A percentile compares a stretch with the other conserved stretches of the same genome.
These are phyloP conservation scores for Pulveroboletus sp. DNA, from an alignment of 768 basidiomycete species.

Conservation along the genomic window DNA sequence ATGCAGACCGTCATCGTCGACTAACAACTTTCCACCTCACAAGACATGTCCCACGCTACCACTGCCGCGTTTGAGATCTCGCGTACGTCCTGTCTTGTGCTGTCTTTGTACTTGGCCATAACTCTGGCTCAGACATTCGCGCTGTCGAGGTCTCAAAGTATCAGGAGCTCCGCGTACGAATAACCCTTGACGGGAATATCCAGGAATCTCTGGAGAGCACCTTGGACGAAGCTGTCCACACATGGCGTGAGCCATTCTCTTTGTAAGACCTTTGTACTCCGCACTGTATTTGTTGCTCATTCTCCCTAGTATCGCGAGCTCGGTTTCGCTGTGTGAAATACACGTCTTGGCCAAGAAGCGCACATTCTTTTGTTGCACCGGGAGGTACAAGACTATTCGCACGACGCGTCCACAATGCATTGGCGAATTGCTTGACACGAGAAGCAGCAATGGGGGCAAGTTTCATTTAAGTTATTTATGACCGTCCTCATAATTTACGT, in stretches of 20 bases:
- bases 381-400: constrained; percentile 25
- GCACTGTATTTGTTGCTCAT: constrained; percentile 7
- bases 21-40: constrained; percentile 3
- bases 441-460: constrained; percentile 25
- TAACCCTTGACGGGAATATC: constrained; percentile 26
- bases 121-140: constrained; percentile 17
- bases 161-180: constrained; percentile 22
- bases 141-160: constrained; percentile 20
- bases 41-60: constrained; percentile 17
- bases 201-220: constrained; percentile 28
- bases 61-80: constrained; percentile 23
- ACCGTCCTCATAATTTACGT: constrained; percentile 28
- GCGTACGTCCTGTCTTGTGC: constrained; percentile 11
- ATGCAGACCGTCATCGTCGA: constrained; percentile 14
- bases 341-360: constrained; percentile 26
- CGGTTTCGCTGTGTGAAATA: constrained; percentile 26
- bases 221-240: constrained; percentile 21
- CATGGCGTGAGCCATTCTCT: constrained; percentile 28
- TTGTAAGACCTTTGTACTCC: constrained; percentile 16
- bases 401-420: constrained; percentile 26
- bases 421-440: constrained; percentile 23
- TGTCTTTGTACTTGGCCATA: not conserved
- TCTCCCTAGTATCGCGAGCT: constrained; percentile 11
- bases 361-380: constrained; percentile 25
- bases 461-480: constrained; percentile 30